Conservation (phyloP, 495 filamentous ascomycete species). For the Penicillium robsamsonii region DNA sequence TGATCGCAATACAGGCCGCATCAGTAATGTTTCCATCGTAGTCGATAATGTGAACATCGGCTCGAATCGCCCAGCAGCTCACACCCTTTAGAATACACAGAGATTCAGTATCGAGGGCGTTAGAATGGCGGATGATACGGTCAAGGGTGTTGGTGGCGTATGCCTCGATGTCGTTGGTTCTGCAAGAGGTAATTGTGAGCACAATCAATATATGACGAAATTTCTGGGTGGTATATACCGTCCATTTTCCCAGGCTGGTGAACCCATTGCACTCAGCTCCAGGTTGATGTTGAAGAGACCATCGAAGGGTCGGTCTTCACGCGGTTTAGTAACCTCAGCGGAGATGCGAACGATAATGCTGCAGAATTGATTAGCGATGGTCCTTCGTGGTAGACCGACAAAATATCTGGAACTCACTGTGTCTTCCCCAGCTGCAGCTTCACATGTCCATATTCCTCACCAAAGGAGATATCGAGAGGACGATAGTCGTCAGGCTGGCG, state of each 20-base stretch:
- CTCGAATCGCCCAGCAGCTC: slow-evolving; percentile 86
- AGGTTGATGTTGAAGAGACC: slow-evolving; percentile 88
- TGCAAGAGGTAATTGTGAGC: slow-evolving; percentile 25
- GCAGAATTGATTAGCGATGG: slow-evolving; percentile 14
- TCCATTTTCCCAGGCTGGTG: slow-evolving; percentile 84
- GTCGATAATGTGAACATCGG: slow-evolving; percentile 84
- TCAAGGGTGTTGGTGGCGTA: slow-evolving; percentile 85
- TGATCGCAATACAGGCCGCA: slow-evolving; percentile 77
- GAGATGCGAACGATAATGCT: slow-evolving; percentile 84
- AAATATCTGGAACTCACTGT: slow-evolving; percentile 50
- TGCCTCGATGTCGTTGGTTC: slow-evolving; percentile 74
- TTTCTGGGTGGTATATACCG: slow-evolving; percentile 47
- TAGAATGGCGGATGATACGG: slow-evolving; percentile 86
- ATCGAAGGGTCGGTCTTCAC: slow-evolving; percentile 86
- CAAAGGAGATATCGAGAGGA: slow-evolving; percentile 72
- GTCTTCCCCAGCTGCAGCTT: slow-evolving; percentile 91
- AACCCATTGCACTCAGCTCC: slow-evolving; percentile 89
- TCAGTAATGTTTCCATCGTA: slow-evolving; percentile 88
- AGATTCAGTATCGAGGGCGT: slow-evolving; percentile 90
- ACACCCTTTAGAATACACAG: slow-evolving; percentile 87
- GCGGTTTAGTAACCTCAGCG: slow-evolving; percentile 81
- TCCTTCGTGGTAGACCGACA: neutral
- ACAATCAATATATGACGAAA: neutral
- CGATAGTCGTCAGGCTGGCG: slow-evolving; percentile 77
- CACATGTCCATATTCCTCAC: slow-evolving; percentile 85